Evolutionary conservation across 495 filamentous ascomycete genomes (phyloP).

Genomic region (Penicillium manginii): DNA sequence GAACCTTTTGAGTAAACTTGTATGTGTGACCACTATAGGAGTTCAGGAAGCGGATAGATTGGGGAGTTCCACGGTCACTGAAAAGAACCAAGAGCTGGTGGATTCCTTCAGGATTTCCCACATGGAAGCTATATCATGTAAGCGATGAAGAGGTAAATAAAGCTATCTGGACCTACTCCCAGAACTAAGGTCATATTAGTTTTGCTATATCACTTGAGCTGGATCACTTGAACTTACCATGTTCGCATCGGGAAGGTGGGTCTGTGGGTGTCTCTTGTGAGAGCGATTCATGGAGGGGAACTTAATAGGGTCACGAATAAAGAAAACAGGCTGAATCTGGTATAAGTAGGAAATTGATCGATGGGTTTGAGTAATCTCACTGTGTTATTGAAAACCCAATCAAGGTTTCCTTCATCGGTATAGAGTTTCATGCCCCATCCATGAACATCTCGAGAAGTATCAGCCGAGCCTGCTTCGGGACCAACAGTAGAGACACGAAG

Average conservation of each 20-base stretch:
- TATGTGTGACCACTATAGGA: slow-evolving; percentile 70
- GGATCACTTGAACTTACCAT: slow-evolving; percentile 37
- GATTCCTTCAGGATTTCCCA: slow-evolving; percentile 63
- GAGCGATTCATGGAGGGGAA: slow-evolving; percentile 59
- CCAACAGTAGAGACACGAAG: slow-evolving; percentile 69
- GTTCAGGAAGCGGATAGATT: slow-evolving; percentile 62
- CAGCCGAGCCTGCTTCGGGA: slow-evolving; percentile 65
- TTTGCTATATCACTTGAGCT: not conserved
- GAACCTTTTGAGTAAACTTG: slow-evolving; percentile 63
- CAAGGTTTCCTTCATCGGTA: slow-evolving; percentile 78
- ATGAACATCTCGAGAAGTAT: slow-evolving; percentile 66
- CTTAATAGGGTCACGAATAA: slow-evolving; percentile 59
- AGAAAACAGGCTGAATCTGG: slow-evolving; percentile 46
- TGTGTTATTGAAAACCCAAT: slow-evolving; percentile 48
- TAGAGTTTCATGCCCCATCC: slow-evolving; percentile 77
- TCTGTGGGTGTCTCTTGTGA: slow-evolving; percentile 54
- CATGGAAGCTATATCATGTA: slow-evolving; percentile 49
- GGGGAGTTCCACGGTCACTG: slow-evolving; percentile 66
- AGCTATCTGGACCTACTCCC: slow-evolving; percentile 54
- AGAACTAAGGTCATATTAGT: slow-evolving; percentile 27
- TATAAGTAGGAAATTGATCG: not conserved
- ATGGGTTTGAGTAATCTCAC: slow-evolving; percentile 13
- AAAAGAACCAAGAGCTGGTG: slow-evolving; percentile 70
- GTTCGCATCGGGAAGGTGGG: slow-evolving; percentile 51
- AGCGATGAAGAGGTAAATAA: slow-evolving; percentile 22